Conservation (phyloP, 352 stramenopile species). For the Pythium guiyangense region DNA sequence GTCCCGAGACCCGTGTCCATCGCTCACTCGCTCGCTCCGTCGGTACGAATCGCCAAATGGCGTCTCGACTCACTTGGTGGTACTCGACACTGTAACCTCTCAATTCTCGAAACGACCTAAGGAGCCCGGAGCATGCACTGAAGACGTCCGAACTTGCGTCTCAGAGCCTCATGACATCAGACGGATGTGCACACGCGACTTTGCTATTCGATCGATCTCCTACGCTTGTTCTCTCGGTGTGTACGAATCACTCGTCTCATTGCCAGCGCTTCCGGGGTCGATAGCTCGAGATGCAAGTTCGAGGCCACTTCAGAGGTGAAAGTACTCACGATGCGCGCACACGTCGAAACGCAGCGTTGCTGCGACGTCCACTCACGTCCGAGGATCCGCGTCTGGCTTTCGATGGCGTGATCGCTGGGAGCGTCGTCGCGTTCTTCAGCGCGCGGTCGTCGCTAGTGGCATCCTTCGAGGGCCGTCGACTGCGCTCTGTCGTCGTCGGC, state of each 20-base stretch:
- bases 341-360: constrained; percentile 1
- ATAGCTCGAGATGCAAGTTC: too few relatives aligned
- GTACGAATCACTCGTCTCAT: too few relatives aligned
- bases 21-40: background rate
- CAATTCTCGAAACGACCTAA: too few relatives aligned
- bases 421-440: background rate
- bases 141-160: too few relatives aligned
- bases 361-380: background rate
- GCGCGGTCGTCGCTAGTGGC: background rate
- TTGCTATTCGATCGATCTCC: too few relatives aligned
- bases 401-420: constrained; percentile 7
- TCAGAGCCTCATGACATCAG: too few relatives aligned
- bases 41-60: background rate
- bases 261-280: too few relatives aligned
- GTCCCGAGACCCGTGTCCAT: constrained; percentile 59
- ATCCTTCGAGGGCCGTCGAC: background rate
- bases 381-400: background rate
- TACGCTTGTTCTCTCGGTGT: too few relatives aligned
- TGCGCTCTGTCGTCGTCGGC: background rate
- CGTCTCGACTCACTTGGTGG: background rate
- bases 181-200: too few relatives aligned
- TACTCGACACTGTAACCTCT: too few relatives aligned
- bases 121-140: too few relatives aligned
- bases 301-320: background rate
- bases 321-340: background rate